Base-by-base conservation (phyloP, 352 stramenopile genomes). In the Pythium scleroteichum region DNA sequence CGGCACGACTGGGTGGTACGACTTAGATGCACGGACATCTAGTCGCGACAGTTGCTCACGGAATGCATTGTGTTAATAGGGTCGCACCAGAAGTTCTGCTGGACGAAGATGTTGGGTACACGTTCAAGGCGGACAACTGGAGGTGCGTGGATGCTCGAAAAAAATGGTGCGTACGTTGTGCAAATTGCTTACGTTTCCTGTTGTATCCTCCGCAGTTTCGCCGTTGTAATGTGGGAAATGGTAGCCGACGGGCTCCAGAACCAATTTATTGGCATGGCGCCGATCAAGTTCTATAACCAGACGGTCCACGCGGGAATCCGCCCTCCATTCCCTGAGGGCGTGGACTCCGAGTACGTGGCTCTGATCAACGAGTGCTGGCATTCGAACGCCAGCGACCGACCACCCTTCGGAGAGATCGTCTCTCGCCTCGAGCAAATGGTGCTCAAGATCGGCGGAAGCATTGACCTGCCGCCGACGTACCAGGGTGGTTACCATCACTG, bases 151-250 rank as follows among this genome's bases (percentile, higher is more conserved):
- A 3, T 35, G 10, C 29, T 35, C 10, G 29, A 35, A 10, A 10
- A 5, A 35, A 35, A 35, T 5, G n/a, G n/a, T n/a, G n/a, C n/a
- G n/a, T n/a, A n/a, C n/a, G n/a, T n/a, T n/a, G n/a, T n/a, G n/a
- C n/a, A n/a, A n/a, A n/a, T n/a, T n/a, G n/a, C n/a, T n/a, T n/a
- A n/a, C n/a, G 6, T 44, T 33, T 26, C 47, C 8, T 26, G 3
- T 52, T 32, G 9, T n/a, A n/a, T n/a, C 55, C 38, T 26, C 38
- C 27, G 32, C 38, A 95, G 87, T 62, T 94, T 95, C 72, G 87
- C 85, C 20, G 88, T 95, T 54, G 87, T 95, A 19, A 95, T 95
- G 87, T 95, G 87, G 87, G 87, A 95, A 70, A 94, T 95, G 78
- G 85, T 95, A 40, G 87, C 87, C n/a, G 83, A 82, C 22, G 72